Percentiles rank a stretch among this genome's conserved stretches.
These are phyloP conservation scores for Eucalyptus regnans DNA, from an alignment of 345 rosid genomes.

Conservation along the genomic window DNA sequence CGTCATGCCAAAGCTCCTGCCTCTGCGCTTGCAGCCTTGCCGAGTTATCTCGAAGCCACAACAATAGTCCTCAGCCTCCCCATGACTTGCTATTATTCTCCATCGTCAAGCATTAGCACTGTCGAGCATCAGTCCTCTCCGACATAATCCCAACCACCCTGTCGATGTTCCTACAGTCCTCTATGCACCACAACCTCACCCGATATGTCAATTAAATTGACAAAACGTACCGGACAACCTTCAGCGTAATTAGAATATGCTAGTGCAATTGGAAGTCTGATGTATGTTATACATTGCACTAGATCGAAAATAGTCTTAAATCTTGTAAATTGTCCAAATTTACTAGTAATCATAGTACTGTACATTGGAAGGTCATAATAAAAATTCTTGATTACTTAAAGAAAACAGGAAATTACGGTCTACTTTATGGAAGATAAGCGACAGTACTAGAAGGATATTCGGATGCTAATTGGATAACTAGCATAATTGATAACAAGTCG, in stretches of 20 bases:
- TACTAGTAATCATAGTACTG: not conserved
- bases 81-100: not conserved
- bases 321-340: not conserved
- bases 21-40: not conserved
- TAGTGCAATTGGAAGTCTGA: not conserved
- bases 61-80: not conserved
- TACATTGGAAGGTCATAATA: not conserved
- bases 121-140: not conserved
- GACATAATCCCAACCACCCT: not conserved
- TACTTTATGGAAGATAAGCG: too few relatives aligned
- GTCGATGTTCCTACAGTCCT: not conserved
- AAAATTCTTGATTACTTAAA: too few relatives aligned
- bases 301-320: too few relatives aligned
- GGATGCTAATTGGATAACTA: not conserved
- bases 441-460: not conserved
- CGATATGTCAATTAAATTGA: not conserved
- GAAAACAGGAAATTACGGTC: not conserved
- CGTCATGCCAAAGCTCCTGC: not conserved
- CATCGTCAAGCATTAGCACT: not conserved
- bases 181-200: not conserved
- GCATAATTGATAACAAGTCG: not conserved
- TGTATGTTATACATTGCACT: not conserved
- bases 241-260: accelerated
- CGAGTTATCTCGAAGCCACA: not conserved
- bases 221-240: not conserved